phyloP scores from a whole-genome alignment of 2,329 filamentous ascomycete genomes.

The Fonsecaea pedrosoi region DNA sequence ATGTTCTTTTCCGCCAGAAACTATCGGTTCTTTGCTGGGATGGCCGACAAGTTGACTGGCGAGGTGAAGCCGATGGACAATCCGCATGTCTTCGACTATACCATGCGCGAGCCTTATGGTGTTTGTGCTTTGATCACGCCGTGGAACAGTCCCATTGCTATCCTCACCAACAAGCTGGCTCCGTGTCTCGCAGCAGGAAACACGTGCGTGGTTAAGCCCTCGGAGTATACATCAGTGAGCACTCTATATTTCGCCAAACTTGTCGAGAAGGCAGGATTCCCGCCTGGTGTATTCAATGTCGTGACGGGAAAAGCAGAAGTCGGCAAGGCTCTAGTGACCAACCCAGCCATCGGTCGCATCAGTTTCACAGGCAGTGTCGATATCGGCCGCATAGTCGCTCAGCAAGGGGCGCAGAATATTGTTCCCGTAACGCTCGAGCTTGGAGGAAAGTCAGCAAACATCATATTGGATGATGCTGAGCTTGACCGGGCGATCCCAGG shows the following conservation, averaged over 20 bases:
- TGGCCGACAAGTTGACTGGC: conserved; percentile 78
- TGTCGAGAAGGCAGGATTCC: conserved; percentile 62
- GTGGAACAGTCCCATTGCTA: conserved; percentile 76
- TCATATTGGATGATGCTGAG: conserved; percentile 81
- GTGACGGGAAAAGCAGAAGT: conserved; percentile 55
- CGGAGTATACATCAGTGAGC: conserved; percentile 64
- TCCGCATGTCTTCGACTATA: conserved; percentile 73
- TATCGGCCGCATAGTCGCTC: conserved; percentile 73
- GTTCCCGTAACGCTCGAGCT: conserved; percentile 83
- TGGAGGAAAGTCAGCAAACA: conserved; percentile 79
- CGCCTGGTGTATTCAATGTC: conserved; percentile 67
- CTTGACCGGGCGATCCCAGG: conserved; percentile 60
- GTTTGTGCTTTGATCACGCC: conserved; percentile 79
- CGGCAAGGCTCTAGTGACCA: conserved; percentile 45
- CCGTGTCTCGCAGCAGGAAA: conserved; percentile 63
- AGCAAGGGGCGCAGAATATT: conserved; percentile 71
- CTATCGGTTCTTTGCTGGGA: conserved; percentile 76
- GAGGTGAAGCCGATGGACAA: conserved; percentile 66
- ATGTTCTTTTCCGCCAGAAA: conserved; percentile 63
- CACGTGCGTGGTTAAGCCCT: conserved; percentile 63
- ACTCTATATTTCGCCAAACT: conserved; percentile 68
- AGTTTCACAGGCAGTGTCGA: conserved; percentile 77
- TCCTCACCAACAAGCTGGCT: conserved; percentile 73
- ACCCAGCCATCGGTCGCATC: conserved; percentile 72
- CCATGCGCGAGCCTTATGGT: conserved; percentile 75